Base-by-base conservation (phyloP, 768 basidiomycete genomes). In the Lactifluus piperatus region DNA sequence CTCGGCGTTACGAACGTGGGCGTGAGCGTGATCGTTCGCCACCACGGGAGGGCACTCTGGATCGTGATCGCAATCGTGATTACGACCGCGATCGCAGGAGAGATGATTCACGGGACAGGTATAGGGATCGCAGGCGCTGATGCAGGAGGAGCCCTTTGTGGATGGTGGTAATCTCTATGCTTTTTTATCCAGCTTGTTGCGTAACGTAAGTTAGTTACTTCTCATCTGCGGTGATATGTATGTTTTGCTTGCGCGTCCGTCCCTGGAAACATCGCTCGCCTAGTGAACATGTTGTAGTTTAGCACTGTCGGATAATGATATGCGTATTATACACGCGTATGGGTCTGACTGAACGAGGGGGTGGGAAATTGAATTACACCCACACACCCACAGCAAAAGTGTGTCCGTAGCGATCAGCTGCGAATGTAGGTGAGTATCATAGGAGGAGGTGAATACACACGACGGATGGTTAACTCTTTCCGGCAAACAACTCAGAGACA, bases 41-140 rank as follows among this genome's bases (percentile, higher is more conserved):
- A 10, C 51, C 56, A 9, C 56, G 53, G 44, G 64, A 56, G 11
- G 46, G 22, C 32, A 48, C 16, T 13, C 57, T 48, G 14, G 60
- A 64, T 6, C 51, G 51, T 30, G 60, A 39, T 3, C 53, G 52
- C 2, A 46, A 63, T 9, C 51, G 51, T 24, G 59, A 44, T 26
- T 37, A 47, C 43, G 58, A 52, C 20, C 36, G 37, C n/a, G n/a
- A n/a, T n/a, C n/a, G 54, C 24, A 56, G 51, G 45, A 51, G 64
- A 34, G 63, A 62, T 22, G 62, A 63, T 49, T 64, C 60, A 13
- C 43, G 56, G 26, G 63, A 57, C 11, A 44, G 51, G 47, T 63
- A 63, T 30, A 52, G 51, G 51, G 60, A 63, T 43, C 60, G 62
- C 44, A 27, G 53, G 16, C 58, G 57, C 16, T 63, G 44, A 63